phyloP scores from a whole-genome alignment of 139 green algal genomes.

The Chlamydomonas urium region DNA sequence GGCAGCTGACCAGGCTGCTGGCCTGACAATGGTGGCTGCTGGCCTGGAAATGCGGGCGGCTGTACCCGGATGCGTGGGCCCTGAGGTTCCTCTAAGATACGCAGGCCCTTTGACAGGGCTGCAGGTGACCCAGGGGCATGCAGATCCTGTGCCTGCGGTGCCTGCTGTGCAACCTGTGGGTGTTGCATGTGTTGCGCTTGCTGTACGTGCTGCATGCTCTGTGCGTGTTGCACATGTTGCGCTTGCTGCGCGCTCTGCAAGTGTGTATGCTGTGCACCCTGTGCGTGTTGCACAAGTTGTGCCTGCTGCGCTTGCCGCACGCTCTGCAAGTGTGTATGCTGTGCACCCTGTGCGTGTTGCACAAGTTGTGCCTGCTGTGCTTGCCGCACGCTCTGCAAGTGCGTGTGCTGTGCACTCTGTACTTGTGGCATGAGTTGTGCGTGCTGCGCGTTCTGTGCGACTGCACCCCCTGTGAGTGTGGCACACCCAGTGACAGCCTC shows the following conservation, averaged over 20 bases:
- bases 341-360: not conserved
- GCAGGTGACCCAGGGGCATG: no score
- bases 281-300: slow-evolving; percentile 2
- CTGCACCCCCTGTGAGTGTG: no score
- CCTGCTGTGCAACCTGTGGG: not conserved
- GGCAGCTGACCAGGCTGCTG: no score
- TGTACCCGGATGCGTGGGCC: no score
- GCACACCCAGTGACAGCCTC: no score
- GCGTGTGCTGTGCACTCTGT: not conserved
- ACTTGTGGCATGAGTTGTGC: slow-evolving; percentile 8
- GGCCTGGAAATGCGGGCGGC: no score
- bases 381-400: slow-evolving; percentile 9
- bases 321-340: slow-evolving; percentile 9
- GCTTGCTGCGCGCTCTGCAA: slow-evolving; percentile 9
- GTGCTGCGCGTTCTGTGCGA: not conserved
- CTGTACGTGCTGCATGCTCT: no score
- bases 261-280: not conserved
- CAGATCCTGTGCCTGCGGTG: not conserved
- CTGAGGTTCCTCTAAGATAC: no score
- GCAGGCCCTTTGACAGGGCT: no score
- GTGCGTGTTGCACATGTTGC: slow-evolving; percentile 8
- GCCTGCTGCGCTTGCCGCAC: not conserved
- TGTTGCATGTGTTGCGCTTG: no score
- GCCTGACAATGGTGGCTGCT: no score
- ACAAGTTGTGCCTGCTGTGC: slow-evolving; percentile 6